Evolutionary conservation across 2,329 filamentous ascomycete species (phyloP), one percentile per base, ranked within the genome.

Genomic region (Sporothrix euskadiensis): DNA sequence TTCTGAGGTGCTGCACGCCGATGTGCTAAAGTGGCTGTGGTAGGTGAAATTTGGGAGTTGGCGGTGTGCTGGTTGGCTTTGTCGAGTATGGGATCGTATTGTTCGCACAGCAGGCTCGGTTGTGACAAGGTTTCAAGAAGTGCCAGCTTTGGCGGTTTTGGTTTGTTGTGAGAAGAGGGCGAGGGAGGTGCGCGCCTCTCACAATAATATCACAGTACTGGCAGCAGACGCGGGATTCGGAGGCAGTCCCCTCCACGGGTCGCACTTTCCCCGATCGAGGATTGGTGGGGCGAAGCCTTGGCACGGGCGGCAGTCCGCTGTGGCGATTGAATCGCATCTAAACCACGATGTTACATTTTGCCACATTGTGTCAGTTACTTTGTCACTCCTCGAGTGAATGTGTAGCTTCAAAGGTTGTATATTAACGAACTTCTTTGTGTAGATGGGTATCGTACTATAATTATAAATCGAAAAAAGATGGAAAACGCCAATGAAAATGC

Each of bases 391-490:
- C 7, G 52, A 5, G n/a, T 26, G 5, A 56, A 26, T 8, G 52
- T 30, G 26, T 7, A 9, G n/a, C 12, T 30, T 9, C n/a, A 26
- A 26, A 56, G 9, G 52, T 12, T 19, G 14, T 16, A 12, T 49
- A 19, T 19, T 19, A 44, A 9, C 12, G 19, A 19, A 49, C 14
- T 49, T 2, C 14, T 49, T 49, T 49, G 44, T 19, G 44, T 49
- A 49, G 12, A 49, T 49, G 66, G 66, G 66, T 69, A 69, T 69
- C 66, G 47, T 69, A 30, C 66, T 39, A 39, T 69, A 49, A 32
- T 49, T 4, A n/a, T 7, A 26, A 52, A 14, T 6, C 14, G 12
- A 14, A 32, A 22, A 3, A 49, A 19, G 22, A 66, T 32, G n/a
- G 3, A 44, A 52, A 52, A 47, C 61, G 39, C 61, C 61, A 9